A percentile compares a stretch with the other conserved stretches of the same genome.
These are phyloP conservation scores for Sporopachydermia cereana DNA, from an alignment of 1,139 yeast genomes.

Conservation along the genomic window DNA sequence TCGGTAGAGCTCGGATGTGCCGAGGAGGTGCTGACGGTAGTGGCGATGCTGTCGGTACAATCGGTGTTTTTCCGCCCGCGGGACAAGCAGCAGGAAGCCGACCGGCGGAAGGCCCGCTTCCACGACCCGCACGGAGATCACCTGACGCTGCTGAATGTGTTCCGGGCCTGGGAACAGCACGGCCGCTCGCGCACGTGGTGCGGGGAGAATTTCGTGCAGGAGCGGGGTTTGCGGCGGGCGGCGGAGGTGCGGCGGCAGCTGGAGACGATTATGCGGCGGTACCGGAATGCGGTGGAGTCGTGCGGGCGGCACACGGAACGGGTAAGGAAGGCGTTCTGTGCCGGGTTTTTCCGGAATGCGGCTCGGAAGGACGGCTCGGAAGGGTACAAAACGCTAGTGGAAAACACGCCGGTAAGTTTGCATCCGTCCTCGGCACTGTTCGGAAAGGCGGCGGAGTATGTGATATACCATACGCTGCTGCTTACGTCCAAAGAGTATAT, in stretches of 20 bases:
- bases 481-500: conserved; percentile 82
- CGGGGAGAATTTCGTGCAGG: conserved; percentile 68
- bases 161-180: conserved; percentile 60
- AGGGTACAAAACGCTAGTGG: conserved; percentile 68
- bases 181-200: conserved; percentile 69
- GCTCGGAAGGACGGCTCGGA: conserved; percentile 72
- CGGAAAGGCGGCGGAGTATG: conserved; percentile 65
- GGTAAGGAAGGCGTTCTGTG: conserved; percentile 62
- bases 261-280: conserved; percentile 45
- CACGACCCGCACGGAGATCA: conserved; percentile 81
- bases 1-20: conserved; percentile 70
- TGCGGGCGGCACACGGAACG: conserved; percentile 55
- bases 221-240: conserved; percentile 65
- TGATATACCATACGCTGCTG: conserved; percentile 71
- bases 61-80: conserved; percentile 77
- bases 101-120: conserved; percentile 61
- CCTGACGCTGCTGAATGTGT: conserved; percentile 71
- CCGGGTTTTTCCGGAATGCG: conserved; percentile 80
- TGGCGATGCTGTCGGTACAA: conserved; percentile 88
- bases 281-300: conserved; percentile 37
- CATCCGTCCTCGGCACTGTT: conserved; percentile 85
- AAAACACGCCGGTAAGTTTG: conserved; percentile 65
- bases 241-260: conserved; percentile 71
- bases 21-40: conserved; percentile 72
- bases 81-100: conserved; percentile 69